Evolutionary conservation across 345 rosid genomes (phyloP).

Genomic region (Reutealis trisperma): DNA sequence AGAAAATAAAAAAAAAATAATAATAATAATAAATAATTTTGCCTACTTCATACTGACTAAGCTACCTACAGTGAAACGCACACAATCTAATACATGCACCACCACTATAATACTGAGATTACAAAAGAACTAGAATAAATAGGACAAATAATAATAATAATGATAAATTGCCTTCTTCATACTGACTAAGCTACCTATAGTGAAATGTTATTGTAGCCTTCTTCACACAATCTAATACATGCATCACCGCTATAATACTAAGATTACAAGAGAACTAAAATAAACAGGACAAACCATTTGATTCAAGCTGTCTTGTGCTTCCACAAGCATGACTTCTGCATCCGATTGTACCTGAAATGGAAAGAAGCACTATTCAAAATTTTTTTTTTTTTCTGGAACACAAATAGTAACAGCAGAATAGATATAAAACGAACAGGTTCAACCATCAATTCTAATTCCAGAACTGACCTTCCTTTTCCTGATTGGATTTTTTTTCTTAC

Average conservation of each 20-base stretch:
- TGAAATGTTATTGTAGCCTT: no score
- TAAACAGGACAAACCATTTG: constrained; percentile 45
- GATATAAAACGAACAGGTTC: neutral
- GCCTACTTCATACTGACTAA: no score
- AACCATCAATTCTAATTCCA: constrained; percentile 2
- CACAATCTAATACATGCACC: no score
- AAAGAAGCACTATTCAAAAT: constrained; percentile 5
- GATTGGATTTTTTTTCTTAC: constrained; percentile 49
- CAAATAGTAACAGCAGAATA: neutral
- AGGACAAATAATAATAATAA: no score
- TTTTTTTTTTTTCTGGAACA: constrained; percentile 4
- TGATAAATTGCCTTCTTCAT: no score
- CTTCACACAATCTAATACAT: neutral
- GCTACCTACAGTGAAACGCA: no score
- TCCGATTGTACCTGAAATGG: constrained; percentile 50
- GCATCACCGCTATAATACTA: neutral
- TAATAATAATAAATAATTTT: no score
- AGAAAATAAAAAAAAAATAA: no score
- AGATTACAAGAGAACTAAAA: neutral
- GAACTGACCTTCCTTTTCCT: constrained; percentile 56
- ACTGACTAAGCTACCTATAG: no score
- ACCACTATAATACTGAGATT: no score
- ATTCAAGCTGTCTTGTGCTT: constrained; percentile 50
- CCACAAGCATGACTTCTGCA: constrained; percentile 40
- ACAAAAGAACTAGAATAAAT: no score